phyloP scores from a whole-genome alignment of 108 stramenopile genomes.

The Stephanodiscus triporus region DNA sequence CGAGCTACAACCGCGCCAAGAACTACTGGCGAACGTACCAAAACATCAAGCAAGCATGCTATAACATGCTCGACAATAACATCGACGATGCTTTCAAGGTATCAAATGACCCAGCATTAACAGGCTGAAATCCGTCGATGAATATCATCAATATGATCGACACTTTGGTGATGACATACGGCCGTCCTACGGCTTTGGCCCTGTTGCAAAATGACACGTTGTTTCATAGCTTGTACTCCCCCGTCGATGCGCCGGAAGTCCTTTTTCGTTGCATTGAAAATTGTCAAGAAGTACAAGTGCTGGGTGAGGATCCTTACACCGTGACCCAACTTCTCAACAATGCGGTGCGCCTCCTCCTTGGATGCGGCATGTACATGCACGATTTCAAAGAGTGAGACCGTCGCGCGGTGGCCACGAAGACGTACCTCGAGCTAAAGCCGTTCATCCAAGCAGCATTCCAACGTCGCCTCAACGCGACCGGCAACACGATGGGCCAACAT shows the following conservation, averaged over 20 bases:
- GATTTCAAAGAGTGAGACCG: too few relatives aligned
- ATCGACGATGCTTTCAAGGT: slow-evolving; percentile 1
- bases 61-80: not conserved
- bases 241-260: not conserved
- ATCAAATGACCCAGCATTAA: not conserved
- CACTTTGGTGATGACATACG: not conserved
- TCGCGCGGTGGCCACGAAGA: too few relatives aligned
- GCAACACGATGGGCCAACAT: not conserved
- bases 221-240: not conserved
- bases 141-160: not conserved
- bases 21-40: not conserved
- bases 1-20: not conserved
- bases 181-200: not conserved
- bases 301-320: not conserved
- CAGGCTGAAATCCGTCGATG: not conserved
- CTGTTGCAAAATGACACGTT: not conserved
- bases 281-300: not conserved
- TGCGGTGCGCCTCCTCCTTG: not conserved
- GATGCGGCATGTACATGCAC: not conserved
- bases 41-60: not conserved
- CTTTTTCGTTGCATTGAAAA: not conserved
- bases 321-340: not conserved
- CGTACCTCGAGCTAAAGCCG: too few relatives aligned
- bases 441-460: not conserved
- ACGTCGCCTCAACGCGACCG: not conserved